phyloP scores from a whole-genome alignment of 1,284 basidiomycete genomes.

The Heterobasidion parviporum region DNA sequence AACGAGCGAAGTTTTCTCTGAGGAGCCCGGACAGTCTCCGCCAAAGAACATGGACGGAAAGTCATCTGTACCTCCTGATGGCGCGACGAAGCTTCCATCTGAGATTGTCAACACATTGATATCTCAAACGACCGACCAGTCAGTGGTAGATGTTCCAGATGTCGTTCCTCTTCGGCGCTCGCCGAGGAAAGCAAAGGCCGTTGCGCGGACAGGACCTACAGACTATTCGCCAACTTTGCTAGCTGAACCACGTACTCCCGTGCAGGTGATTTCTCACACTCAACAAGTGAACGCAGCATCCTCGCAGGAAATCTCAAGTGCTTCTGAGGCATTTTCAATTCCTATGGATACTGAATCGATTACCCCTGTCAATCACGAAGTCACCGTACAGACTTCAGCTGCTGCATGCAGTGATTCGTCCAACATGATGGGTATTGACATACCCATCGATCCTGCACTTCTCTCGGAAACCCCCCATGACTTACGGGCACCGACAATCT shows the following conservation, averaged over 20 bases:
- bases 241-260: background rate
- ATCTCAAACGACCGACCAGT: too few species aligned
- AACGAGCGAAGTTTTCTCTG: background rate
- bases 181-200: background rate
- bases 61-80: background rate
- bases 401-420: background rate
- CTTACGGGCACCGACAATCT: too few species aligned
- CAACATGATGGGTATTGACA: background rate
- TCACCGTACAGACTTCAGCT: background rate
- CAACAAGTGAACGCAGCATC: background rate
- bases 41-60: background rate
- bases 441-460: slow-evolving; percentile 4
- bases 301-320: background rate
- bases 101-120: background rate
- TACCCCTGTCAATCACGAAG: background rate
- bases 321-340: background rate
- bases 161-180: background rate
- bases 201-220: too few species aligned
- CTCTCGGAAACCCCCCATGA: background rate
- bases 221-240: background rate
- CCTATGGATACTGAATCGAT: background rate
- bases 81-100: background rate
- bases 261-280: too few species aligned
- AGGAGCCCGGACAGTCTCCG: background rate
- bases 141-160: background rate